These are phyloP conservation scores for Penicillium alfredii DNA, from an alignment of 495 filamentous ascomycete genomes.

Conservation along the genomic window DNA sequence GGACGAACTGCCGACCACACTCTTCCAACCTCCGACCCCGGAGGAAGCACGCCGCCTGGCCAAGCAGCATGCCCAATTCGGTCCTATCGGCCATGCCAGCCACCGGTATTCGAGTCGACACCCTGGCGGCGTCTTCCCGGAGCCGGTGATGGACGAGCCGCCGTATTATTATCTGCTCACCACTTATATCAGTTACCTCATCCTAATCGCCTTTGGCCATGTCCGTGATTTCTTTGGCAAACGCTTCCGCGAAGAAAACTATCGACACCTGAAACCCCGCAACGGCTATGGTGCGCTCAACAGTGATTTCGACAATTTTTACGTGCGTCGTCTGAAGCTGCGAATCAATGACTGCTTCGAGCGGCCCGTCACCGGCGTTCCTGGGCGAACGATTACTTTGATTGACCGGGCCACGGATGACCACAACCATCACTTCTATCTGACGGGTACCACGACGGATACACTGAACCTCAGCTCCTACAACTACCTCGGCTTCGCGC, in stretches of 20 bases:
- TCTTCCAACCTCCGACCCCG: constrained; percentile 87
- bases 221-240: constrained; percentile 97
- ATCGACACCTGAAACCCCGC: constrained; percentile 71
- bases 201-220: constrained; percentile 92
- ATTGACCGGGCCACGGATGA: constrained; percentile 83
- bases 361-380: constrained; percentile 85
- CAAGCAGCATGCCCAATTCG: constrained; percentile 86
- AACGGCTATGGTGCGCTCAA: constrained; percentile 97
- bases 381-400: constrained; percentile 87
- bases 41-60: constrained; percentile 71
- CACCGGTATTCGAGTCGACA: constrained; percentile 86
- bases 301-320: constrained; percentile 98
- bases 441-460: constrained; percentile 87
- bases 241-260: constrained; percentile 76
- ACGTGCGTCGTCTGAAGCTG: constrained; percentile 84
- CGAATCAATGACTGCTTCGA: constrained; percentile 96
- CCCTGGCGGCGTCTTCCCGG: constrained; percentile 67
- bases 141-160: constrained; percentile 89
- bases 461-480: constrained; percentile 98
- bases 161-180: constrained; percentile 95
- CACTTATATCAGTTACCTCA: constrained; percentile 94
- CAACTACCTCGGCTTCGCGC: constrained; percentile 97
- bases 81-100: constrained; percentile 67
- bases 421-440: constrained; percentile 79
- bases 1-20: constrained; percentile 69